Conservation (phyloP, 1,139 yeast species). For the Suhomyces bokatorum region DNA sequence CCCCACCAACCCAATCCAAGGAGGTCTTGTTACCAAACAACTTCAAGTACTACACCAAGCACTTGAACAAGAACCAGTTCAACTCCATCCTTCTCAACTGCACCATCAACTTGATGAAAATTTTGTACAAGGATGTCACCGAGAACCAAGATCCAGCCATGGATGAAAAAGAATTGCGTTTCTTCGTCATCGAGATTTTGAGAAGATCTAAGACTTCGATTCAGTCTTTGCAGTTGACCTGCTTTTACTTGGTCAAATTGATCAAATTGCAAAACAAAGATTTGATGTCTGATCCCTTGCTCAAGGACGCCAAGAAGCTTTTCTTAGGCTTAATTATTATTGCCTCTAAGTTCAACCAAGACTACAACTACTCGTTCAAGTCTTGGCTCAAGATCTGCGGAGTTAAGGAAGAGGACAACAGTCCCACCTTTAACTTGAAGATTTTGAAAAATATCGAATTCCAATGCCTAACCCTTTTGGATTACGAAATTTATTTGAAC, state of each 20-base stretch:
- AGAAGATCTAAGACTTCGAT: slow-evolving; percentile 68
- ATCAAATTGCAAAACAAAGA: slow-evolving; percentile 20
- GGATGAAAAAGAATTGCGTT: slow-evolving; percentile 31
- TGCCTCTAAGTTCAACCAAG: slow-evolving; percentile 73
- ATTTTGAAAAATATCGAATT: slow-evolving; percentile 57
- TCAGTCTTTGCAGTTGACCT: slow-evolving; percentile 63
- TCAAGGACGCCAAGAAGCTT: slow-evolving; percentile 60
- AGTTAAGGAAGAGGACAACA: slow-evolving; percentile 29
- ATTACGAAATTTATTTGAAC: slow-evolving; percentile 57
- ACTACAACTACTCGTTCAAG: slow-evolving; percentile 64
- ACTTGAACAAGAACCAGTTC: slow-evolving; percentile 44
- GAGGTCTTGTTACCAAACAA: slow-evolving; percentile 35
- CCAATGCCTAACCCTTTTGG: slow-evolving; percentile 51
- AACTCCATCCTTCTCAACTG: slow-evolving; percentile 43
- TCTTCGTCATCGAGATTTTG: slow-evolving; percentile 63
- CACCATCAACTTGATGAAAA: slow-evolving; percentile 37
- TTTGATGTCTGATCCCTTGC: slow-evolving; percentile 14
- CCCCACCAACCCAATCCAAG: slow-evolving; percentile 16
- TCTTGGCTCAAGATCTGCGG: slow-evolving; percentile 83
- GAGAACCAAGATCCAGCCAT: slow-evolving; percentile 10
- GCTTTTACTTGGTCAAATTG: slow-evolving; percentile 60
- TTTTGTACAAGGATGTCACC: slow-evolving; percentile 28
- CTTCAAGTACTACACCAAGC: slow-evolving; percentile 41
- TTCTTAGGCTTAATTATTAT: slow-evolving; percentile 67
- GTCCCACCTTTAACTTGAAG: slow-evolving; percentile 27